phyloP scores from a whole-genome alignment of 768 basidiomycete genomes.

The Termitomyces sp. region DNA sequence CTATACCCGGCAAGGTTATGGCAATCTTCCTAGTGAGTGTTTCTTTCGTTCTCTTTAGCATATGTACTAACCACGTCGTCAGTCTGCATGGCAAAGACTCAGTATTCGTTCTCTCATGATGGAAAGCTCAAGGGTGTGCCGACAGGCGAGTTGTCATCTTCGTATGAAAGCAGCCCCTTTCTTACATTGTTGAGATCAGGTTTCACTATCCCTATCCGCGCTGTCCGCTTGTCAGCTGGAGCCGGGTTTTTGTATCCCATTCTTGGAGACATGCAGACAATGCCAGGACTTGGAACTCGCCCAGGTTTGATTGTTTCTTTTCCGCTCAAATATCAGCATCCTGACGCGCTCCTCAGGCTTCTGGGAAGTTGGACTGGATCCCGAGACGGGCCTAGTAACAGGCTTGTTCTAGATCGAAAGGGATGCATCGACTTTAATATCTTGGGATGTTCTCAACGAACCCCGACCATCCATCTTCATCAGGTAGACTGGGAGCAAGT shows the following conservation, averaged over 20 bases:
- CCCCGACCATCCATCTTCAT: slow-evolving; percentile 9
- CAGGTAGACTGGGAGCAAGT: slow-evolving; percentile 8
- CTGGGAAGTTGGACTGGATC: slow-evolving; percentile 86
- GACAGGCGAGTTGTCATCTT: slow-evolving; percentile 42
- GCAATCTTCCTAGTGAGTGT: slow-evolving; percentile 69
- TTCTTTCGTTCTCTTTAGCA: neutral
- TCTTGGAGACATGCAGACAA: slow-evolving; percentile 96
- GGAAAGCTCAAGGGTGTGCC: slow-evolving; percentile 89
- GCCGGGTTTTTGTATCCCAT: slow-evolving; percentile 96
- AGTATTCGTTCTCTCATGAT: slow-evolving; percentile 96
- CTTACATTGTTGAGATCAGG: slow-evolving; percentile 36
- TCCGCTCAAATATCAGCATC: neutral
- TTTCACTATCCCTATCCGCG: slow-evolving; percentile 90
- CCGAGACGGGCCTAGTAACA: slow-evolving; percentile 75
- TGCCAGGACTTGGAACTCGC: slow-evolving; percentile 93
- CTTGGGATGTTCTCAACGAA: slow-evolving; percentile 22
- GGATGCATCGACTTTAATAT: neutral
- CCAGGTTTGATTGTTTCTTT: slow-evolving; percentile 50
- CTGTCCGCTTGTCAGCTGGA: slow-evolving; percentile 85
- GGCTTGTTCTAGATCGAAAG: slow-evolving; percentile 68
- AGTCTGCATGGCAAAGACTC: slow-evolving; percentile 98
- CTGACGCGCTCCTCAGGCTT: slow-evolving; percentile 49
- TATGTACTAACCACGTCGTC: slow-evolving; percentile 15
- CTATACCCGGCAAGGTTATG: slow-evolving; percentile 88
- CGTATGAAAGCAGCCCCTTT: neutral